Conservation (phyloP, 441 rosid genomes). For the Populus hybrid region DNA sequence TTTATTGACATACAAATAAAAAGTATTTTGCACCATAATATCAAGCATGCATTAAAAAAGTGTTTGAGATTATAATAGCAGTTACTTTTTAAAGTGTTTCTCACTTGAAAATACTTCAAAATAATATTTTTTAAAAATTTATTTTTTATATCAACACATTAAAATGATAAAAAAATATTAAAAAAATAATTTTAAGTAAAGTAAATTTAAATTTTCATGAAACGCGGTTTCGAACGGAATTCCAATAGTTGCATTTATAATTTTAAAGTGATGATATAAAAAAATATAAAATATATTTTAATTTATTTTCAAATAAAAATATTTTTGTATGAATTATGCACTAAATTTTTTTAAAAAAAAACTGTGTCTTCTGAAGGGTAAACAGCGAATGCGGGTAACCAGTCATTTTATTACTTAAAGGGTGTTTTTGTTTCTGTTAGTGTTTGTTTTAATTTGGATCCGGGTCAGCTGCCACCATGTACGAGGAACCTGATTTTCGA, state of each 20-base stretch:
- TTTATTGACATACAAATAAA: too few species aligned
- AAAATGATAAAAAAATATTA: too few species aligned
- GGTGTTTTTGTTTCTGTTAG: neutral
- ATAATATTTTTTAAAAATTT: too few species aligned
- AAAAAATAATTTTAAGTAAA: too few species aligned
- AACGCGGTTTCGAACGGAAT: rapidly evolving
- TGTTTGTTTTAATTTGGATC: conserved; percentile 3
- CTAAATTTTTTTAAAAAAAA: too few species aligned
- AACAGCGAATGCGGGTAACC: conserved; percentile 7
- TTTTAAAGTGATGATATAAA: too few species aligned
- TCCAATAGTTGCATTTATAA: too few species aligned
- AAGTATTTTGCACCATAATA: neutral
- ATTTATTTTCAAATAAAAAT: too few species aligned
- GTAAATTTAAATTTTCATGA: rapidly evolving
- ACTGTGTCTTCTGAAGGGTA: neutral
- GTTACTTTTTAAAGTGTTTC: too few species aligned
- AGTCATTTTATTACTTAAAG: neutral
- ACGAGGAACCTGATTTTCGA: conserved; percentile 7
- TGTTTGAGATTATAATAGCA: rapidly evolving
- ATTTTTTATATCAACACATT: rapidly evolving
- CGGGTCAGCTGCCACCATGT: conserved; percentile 27
- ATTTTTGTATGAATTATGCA: too few species aligned
- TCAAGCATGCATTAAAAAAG: neutral
- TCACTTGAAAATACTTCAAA: rapidly evolving
- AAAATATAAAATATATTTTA: too few species aligned